Evolutionary conservation across 805 yeast genomes (phyloP), one percentile per base, ranked within the genome.

Genomic region (Cyberlindnera euphorbiiphila): DNA sequence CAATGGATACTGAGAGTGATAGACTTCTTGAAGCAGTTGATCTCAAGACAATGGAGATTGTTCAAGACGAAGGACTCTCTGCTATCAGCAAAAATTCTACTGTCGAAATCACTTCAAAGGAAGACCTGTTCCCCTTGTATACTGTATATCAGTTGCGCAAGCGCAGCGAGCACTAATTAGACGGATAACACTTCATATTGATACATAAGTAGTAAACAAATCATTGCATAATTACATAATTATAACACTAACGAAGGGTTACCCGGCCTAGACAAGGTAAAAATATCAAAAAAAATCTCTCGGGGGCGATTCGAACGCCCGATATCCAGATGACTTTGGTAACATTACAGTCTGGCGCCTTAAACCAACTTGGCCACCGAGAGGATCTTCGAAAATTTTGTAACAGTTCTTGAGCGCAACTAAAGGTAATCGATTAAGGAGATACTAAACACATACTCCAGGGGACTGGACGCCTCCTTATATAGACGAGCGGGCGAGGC

Each of bases 131-230:
- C 47, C 82, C 84, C 12, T 66, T 79, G 43, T 77, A 76, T 54
- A 66, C 69, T 25, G 64, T 72, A 24, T 67, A 68, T 39, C 65
- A 72, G 29, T 61, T 79, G 45, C 72, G 84, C 53, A 79, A 79
- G 59, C 69, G 85, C 60, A 73, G 83, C 54, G 85, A 79, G 49
- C 81, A 78, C 56, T 78, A 57, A 57, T 3, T 23, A 19, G 7
- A 15, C 5, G 6, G 7, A 18, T 13, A 15, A 7, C 6, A 14
- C 6, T 10, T 13, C 13, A 24, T 7, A 24, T 14, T 24, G 10
- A 6, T 24, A 6, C 15, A 27, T 16, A 16, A 27, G 8, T 4
- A 20, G 21, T 21, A 29, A 29, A 20, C 13, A 4, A 19, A 20
- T 21, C 10, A 9, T 21, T 21, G 8, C 24, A 21, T 9, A 21